Base-by-base conservation (phyloP, 1,284 basidiomycete genomes). In the Tilletiopsis washingtonensis region DNA sequence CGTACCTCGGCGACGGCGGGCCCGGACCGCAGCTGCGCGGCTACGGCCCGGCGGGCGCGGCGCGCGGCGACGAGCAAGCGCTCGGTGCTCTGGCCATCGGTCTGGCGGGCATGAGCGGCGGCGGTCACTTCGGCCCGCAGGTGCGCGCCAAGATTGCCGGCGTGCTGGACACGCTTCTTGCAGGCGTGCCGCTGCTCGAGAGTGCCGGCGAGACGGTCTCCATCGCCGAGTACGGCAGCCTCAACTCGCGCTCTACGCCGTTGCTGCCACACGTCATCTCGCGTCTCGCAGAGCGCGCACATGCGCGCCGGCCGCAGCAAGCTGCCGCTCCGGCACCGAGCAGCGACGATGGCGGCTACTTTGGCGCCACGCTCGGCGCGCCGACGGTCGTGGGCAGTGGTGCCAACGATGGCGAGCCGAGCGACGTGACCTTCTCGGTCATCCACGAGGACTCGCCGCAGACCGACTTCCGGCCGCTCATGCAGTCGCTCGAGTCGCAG, bases 191-290 rank as follows among this genome's bases (percentile, higher is more conserved):
- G 1, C 44, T 74, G 15, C 43, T 41, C 5, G 54, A 48, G 2
- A 51, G 47, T 24, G 58, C 56, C 21, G 65, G 65, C 2, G 57
- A 64, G 29, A 55, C 55, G 3, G 48, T 75, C 34, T 52, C 61
- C 14, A 59, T 76, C 21, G 73, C 72, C 41, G 75, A 76, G 51
- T 76, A 72, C 38, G 75, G 75, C 14, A 66, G 69, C 39, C 56
- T 74, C 42, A 71, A 74, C 42, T 65, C 61, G 12, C 57, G 72
- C 17, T 74, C 74, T 7, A 54, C 67, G 38, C 59, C 59, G 17
- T 59, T 76, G 17, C 56, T 76, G 42, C 62, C 64, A 20, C 56
- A 62, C 15, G 59, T 74, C 44, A 66, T 75, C 44, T 63, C 68
- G 15, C 56, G 57, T 3, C 66, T 75, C 32, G 51, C 52, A n/a